Base-by-base conservation (phyloP, 2,329 filamentous ascomycete genomes). In the Helotiales sp. region DNA sequence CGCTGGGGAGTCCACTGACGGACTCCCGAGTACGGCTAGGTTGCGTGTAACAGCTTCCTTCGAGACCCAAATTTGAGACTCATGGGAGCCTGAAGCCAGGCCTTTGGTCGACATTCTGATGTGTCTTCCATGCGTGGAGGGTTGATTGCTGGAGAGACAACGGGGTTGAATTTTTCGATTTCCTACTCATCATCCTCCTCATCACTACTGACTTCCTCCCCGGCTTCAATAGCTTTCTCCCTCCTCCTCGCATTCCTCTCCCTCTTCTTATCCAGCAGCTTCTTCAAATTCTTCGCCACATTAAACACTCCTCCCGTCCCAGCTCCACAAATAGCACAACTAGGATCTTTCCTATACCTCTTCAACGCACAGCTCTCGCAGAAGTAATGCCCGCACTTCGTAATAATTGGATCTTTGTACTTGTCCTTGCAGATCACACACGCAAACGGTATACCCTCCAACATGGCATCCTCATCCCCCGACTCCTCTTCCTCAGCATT, bases 381-480 rank as follows among this genome's bases (percentile, higher is more conserved):
- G 77, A 98, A 98, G 79, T 98, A 98, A 78, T 99, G 96, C 0
- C 93, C 92, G 73, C 96, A 99, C 71, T 93, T 91, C 13, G 96
- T 98, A 26, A 95, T 82, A 13, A 98, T 87, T 0, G 95, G 95
- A 65, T 87, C 83, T 65, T 75, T 76, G 54, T 57, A 84, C 80
- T n/a, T 81, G 60, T 77, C 72, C 68, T 67, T 70, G 67, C 78
- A 77, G 57, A 78, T 74, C 54, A 78, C 75, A 62, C 77, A 78
- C 4, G 75, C 76, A 68, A 78, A 78, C 1, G 77, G 77, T 37
- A 78, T 77, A 6, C 73, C 73, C 61, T 77, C 76, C 32, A 78
- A 52, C 26, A 66, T 64, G 13, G 73, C 72, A 70, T 77, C 76
- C 26, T 78, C 76, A 40, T 77, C 78, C 13, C 85, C 84, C 3